Percentiles rank a stretch among this genome's conserved stretches.
These are phyloP conservation scores for Boletus semigastroideus DNA, from an alignment of 1,284 basidiomycete species.

Conservation along the genomic window DNA sequence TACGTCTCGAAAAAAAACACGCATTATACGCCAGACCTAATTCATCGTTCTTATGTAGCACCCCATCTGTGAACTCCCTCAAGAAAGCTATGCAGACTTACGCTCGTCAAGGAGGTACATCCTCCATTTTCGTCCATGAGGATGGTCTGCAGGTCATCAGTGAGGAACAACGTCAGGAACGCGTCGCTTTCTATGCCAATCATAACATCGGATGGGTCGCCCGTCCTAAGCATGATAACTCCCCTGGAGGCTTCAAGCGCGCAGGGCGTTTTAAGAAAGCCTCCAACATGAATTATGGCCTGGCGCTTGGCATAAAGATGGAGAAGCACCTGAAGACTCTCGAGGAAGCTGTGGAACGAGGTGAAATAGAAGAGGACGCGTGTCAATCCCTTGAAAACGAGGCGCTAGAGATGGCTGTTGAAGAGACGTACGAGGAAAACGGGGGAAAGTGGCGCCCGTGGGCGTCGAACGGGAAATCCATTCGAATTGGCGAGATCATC, in stretches of 20 bases:
- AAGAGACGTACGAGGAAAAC: slow-evolving; percentile 63
- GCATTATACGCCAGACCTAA: not conserved
- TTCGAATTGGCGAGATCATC: slow-evolving; percentile 65
- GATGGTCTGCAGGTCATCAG: slow-evolving; percentile 71
- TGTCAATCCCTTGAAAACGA: slow-evolving; percentile 52
- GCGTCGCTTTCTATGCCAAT: slow-evolving; percentile 74
- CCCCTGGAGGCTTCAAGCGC: slow-evolving; percentile 62
- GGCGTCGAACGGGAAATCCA: slow-evolving; percentile 58
- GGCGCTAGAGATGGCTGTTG: slow-evolving; percentile 63
- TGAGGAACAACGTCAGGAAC: slow-evolving; percentile 60
- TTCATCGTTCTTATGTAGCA: slow-evolving; percentile 42
- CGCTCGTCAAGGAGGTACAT: slow-evolving; percentile 79
- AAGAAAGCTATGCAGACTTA: slow-evolving; percentile 88
- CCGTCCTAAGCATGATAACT: slow-evolving; percentile 62
- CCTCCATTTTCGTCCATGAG: slow-evolving; percentile 73
- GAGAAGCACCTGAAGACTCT: slow-evolving; percentile 67
- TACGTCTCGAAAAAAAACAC: slow-evolving; percentile 35
- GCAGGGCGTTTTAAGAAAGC: slow-evolving; percentile 90
- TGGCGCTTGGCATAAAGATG: slow-evolving; percentile 70
- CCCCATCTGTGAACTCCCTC: slow-evolving; percentile 75
- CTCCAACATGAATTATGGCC: slow-evolving; percentile 86
- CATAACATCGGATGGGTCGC: slow-evolving; percentile 85
- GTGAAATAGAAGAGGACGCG: slow-evolving; percentile 37
- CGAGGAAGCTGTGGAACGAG: slow-evolving; percentile 38
- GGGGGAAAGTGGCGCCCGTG: slow-evolving; percentile 58